Percentiles rank a stretch among this genome's conserved stretches.
Evolutionary conservation across 2,329 filamentous ascomycete genomes (phyloP).

Genomic region (Elsinoe batatas): DNA sequence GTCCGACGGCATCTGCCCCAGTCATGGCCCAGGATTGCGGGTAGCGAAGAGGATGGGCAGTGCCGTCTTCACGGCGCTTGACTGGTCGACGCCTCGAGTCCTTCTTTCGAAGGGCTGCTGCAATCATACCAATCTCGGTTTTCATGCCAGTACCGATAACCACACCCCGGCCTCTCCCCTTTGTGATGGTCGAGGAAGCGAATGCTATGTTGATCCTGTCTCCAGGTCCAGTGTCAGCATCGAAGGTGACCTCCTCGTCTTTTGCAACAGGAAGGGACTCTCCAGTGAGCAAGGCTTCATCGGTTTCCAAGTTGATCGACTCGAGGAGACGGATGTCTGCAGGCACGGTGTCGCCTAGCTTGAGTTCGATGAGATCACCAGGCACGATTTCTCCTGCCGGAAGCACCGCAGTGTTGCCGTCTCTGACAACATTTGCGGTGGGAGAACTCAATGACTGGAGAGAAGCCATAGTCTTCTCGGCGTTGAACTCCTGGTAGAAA

Average conservation of each 20-base stretch:
- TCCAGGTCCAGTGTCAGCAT: slow-evolving; percentile 42
- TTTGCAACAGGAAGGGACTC: slow-evolving; percentile 47
- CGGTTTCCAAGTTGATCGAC: slow-evolving; percentile 54
- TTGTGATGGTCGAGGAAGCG: slow-evolving; percentile 53
- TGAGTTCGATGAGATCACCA: slow-evolving; percentile 39
- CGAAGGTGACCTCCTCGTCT: slow-evolving; percentile 21
- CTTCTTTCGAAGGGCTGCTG: slow-evolving; percentile 50
- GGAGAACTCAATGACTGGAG: slow-evolving; percentile 38
- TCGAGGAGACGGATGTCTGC: slow-evolving; percentile 37
- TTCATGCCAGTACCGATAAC: slow-evolving; percentile 50
- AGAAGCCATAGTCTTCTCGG: slow-evolving; percentile 42
- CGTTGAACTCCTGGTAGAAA: slow-evolving; percentile 38
- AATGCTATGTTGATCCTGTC: slow-evolving; percentile 57
- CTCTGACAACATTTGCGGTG: slow-evolving; percentile 37
- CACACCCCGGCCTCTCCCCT: slow-evolving; percentile 52
- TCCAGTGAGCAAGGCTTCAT: slow-evolving; percentile 62
- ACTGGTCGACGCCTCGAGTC: slow-evolving; percentile 28
- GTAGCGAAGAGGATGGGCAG: slow-evolving; percentile 25
- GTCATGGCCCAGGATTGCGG: slow-evolving; percentile 45
- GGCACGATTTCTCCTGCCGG: slow-evolving; percentile 36
- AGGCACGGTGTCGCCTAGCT: slow-evolving; percentile 41
- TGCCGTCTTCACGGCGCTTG: slow-evolving; percentile 31
- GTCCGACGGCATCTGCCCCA: slow-evolving; percentile 47
- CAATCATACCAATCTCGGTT: slow-evolving; percentile 60
- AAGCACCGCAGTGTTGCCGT: slow-evolving; percentile 34